These are phyloP conservation scores for Leccinum imitatum DNA, from an alignment of 768 basidiomycete genomes.

Conservation along the genomic window DNA sequence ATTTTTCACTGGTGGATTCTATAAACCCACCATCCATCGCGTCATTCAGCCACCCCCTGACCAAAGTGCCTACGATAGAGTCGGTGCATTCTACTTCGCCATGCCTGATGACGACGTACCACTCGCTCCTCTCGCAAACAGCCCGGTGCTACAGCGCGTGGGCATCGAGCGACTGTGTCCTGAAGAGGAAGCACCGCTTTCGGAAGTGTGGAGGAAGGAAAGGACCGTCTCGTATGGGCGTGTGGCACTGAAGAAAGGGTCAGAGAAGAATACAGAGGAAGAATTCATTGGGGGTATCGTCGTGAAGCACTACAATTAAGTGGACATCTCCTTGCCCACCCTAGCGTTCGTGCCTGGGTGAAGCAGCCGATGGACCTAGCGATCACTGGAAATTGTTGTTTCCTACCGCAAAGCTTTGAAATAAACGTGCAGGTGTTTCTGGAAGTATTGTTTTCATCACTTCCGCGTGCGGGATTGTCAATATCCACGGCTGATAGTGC, in stretches of 20 bases:
- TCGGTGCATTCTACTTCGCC: constrained; percentile 58
- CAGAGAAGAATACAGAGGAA: constrained; percentile 47
- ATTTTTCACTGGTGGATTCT: constrained; percentile 58
- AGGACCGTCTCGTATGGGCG: constrained; percentile 53
- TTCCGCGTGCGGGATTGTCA: background rate
- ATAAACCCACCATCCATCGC: constrained; percentile 58
- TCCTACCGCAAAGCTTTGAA: background rate
- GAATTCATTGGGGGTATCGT: constrained; percentile 53
- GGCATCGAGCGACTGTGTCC: constrained; percentile 39
- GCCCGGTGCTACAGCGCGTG: constrained; percentile 46
- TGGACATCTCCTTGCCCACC: background rate
- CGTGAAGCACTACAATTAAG: constrained; percentile 57
- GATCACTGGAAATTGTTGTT: no score
- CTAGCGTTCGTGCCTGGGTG: background rate
- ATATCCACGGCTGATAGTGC: background rate
- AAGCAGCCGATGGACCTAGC: no score
- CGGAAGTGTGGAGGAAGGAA: constrained; percentile 50
- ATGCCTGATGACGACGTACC: constrained; percentile 50
- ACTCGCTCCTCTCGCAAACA: constrained; percentile 42
- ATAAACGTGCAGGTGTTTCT: background rate
- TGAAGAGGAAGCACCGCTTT: constrained; percentile 44
- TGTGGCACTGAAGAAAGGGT: constrained; percentile 37
- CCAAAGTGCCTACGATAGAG: constrained; percentile 46
- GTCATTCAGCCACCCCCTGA: constrained; percentile 57
- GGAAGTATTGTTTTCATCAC: background rate